A percentile compares a stretch with the other conserved stretches of the same genome.
Conservation (phyloP, 495 filamentous ascomycete species). For the Darksidea phi region DNA sequence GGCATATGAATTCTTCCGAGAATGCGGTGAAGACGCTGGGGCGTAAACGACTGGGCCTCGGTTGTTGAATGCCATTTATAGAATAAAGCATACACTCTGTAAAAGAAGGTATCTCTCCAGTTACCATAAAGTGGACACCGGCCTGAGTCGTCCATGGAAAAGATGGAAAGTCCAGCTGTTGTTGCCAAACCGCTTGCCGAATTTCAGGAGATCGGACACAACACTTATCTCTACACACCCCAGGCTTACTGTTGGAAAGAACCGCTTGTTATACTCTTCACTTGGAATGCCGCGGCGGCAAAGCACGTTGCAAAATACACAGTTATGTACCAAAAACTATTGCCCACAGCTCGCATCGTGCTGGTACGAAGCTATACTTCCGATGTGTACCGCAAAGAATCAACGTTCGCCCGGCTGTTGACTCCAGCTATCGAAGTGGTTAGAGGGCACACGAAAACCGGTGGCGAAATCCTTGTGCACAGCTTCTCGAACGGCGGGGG, state of each 20-base stretch:
- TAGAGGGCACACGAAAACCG: not conserved
- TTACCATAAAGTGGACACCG: too few species aligned
- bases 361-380: slow-evolving; percentile 30
- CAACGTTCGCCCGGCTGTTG: not conserved
- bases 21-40: too few species aligned
- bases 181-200: slow-evolving; percentile 16
- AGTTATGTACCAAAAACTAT: slow-evolving; percentile 29
- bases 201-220: slow-evolving; percentile 23
- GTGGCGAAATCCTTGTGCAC: slow-evolving; percentile 30
- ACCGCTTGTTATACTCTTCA: slow-evolving; percentile 39
- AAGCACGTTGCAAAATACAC: slow-evolving; percentile 44
- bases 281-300: slow-evolving; percentile 38
- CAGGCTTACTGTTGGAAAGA: slow-evolving; percentile 3
- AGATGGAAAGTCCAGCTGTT: not conserved
- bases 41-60: too few species aligned
- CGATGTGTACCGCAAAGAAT: slow-evolving; percentile 7
- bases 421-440: slow-evolving; percentile 25
- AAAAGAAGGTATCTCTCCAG: too few species aligned
- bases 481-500: slow-evolving; percentile 36
- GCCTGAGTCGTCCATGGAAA: too few species aligned
- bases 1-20: too few species aligned
- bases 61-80: too few species aligned
- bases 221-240: slow-evolving; percentile 31
- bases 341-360: slow-evolving; percentile 37
- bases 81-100: too few species aligned